A percentile compares a stretch with the other conserved stretches of the same genome.
These are phyloP conservation scores for Lavandula angustifolia DNA, from an alignment of 257 asterid genomes.

Conservation along the genomic window DNA sequence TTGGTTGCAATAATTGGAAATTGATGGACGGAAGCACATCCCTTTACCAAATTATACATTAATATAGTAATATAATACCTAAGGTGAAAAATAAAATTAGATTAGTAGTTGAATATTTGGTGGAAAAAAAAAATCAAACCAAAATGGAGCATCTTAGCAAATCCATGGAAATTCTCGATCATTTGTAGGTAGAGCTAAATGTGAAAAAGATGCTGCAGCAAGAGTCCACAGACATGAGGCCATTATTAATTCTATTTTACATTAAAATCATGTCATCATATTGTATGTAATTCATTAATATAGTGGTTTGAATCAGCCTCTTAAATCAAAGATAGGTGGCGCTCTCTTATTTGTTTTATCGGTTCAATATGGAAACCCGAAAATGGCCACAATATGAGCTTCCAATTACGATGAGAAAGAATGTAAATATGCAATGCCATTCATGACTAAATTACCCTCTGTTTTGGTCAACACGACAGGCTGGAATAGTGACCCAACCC, in stretches of 20 bases:
- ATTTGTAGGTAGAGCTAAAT: neutral
- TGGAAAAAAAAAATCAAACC: neutral
- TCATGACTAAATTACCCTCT: neutral
- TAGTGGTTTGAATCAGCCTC: neutral
- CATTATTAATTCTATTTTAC: neutral
- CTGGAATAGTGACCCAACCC: neutral
- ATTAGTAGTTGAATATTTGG: too few relatives aligned
- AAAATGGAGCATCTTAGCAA: neutral
- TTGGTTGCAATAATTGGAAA: neutral
- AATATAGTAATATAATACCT: too few relatives aligned
- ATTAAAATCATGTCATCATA: neutral
- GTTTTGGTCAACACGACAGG: conserved; percentile 2
- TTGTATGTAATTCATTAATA: neutral
- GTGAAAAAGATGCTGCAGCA: neutral
- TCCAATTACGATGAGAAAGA: neutral
- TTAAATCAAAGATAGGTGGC: conserved; percentile 13
- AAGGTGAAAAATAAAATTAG: too few relatives aligned
- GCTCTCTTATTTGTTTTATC: neutral
- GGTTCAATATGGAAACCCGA: neutral
- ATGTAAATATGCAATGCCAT: too few relatives aligned
- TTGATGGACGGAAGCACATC: neutral
- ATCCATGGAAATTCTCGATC: neutral
- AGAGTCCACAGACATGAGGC: neutral
- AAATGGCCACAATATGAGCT: neutral
- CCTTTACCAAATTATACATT: neutral